A percentile compares a stretch with the other conserved stretches of the same genome.
These are phyloP conservation scores for Saprolegnia diclina DNA, from an alignment of 352 stramenopile species.

Conservation along the genomic window DNA sequence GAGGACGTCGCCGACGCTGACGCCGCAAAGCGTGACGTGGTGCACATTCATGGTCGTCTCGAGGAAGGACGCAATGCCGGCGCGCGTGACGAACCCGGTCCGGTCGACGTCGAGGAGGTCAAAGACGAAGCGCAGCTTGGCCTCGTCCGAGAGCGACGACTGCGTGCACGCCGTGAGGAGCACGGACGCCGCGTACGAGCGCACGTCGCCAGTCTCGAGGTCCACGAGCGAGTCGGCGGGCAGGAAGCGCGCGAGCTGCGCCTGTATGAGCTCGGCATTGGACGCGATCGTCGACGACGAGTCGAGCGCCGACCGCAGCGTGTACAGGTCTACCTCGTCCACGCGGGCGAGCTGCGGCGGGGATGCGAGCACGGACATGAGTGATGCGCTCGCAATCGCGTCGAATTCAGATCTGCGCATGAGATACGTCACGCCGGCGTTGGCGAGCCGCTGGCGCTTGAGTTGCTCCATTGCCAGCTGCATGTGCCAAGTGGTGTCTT, in stretches of 20 bases:
- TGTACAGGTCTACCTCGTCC: background rate
- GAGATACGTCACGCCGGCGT: slow-evolving; percentile 1
- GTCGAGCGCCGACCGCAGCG: background rate
- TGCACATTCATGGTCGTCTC: slow-evolving; percentile 50
- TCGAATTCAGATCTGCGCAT: slow-evolving; percentile 12
- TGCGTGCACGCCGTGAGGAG: slow-evolving; percentile 1
- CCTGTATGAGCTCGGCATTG: background rate
- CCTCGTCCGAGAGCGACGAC: slow-evolving; percentile 31
- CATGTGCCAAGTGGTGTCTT: background rate
- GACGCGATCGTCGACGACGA: background rate
- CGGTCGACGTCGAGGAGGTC: slow-evolving; percentile 56
- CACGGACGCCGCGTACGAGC: background rate
- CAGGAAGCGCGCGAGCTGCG: background rate
- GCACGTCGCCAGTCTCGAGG: background rate
- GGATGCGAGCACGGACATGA: background rate
- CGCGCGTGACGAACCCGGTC: slow-evolving; percentile 39
- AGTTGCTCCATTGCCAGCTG: background rate
- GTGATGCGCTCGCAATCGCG: background rate
- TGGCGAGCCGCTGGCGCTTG: background rate
- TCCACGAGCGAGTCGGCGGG: background rate
- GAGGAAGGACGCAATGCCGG: slow-evolving; percentile 50
- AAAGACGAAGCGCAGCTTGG: slow-evolving; percentile 59
- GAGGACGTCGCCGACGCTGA: slow-evolving; percentile 9
- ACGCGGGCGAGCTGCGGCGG: background rate
- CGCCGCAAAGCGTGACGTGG: slow-evolving; percentile 40